A percentile compares a stretch with the other conserved stretches of the same genome.
phyloP scores from a whole-genome alignment of 257 asterid genomes.

The Salvia miltiorrhiza region DNA sequence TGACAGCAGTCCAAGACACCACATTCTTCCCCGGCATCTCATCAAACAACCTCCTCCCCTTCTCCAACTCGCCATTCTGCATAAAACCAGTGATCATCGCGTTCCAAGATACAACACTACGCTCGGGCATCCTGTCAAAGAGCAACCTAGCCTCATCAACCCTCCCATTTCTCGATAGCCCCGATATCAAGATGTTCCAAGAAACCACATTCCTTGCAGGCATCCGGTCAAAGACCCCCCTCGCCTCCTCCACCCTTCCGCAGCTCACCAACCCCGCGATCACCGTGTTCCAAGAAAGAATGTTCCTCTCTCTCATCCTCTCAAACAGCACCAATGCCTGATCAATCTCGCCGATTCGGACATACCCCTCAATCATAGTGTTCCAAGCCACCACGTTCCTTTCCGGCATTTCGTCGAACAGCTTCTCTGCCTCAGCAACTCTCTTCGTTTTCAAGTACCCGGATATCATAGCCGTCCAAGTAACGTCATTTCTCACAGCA shows the following conservation, averaged over 20 bases:
- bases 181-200: constrained; percentile 53
- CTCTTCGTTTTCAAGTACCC: constrained; percentile 37
- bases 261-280: constrained; percentile 46
- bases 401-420: constrained; percentile 49
- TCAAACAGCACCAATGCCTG: constrained; percentile 47
- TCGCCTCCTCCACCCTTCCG: constrained; percentile 50
- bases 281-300: constrained; percentile 60
- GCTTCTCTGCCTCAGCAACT: constrained; percentile 46
- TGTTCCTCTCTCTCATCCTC: constrained; percentile 51
- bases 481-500: constrained; percentile 51
- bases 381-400: constrained; percentile 58
- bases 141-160: constrained; percentile 51
- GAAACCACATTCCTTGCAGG: constrained; percentile 50
- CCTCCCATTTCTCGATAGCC: constrained; percentile 40
- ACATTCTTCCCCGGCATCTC: constrained; percentile 51
- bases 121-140: constrained; percentile 48
- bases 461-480: constrained; percentile 59
- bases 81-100: constrained; percentile 55
- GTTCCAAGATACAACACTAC: constrained; percentile 65
- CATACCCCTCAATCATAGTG: constrained; percentile 58
- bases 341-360: constrained; percentile 28
- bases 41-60: constrained; percentile 40
- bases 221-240: constrained; percentile 42
- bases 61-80: constrained; percentile 39
- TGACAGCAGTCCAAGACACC: constrained; percentile 64